Base-by-base conservation (phyloP, 495 filamentous ascomycete species). In the Lepraria neglecta region DNA sequence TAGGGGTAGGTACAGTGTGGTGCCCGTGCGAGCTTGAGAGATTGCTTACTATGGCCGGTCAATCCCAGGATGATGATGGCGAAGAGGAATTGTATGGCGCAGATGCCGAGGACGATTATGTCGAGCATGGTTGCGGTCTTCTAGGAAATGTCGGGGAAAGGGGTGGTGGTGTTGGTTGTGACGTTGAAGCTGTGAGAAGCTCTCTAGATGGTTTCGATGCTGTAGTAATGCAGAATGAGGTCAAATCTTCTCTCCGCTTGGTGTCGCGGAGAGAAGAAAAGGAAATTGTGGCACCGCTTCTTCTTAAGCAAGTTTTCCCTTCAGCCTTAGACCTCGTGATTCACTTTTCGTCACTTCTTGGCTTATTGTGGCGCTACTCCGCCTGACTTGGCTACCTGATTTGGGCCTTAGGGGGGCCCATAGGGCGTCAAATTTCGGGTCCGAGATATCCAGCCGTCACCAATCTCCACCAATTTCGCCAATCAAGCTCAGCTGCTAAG, bases 1-100 rank as follows among this genome's bases (percentile, higher is more conserved):
- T 24, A 24, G 24, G 24, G 24, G 24, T 2, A 24, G 24, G 24
- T 24, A 24, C 24, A 24, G 24, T 24, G 24, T 24, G 24, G 24
- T 24, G 24, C 24, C n/a, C n/a, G n/a, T n/a, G n/a, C n/a, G n/a
- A n/a, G 24, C 24, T 24, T 24, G 24, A 24, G 24, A 24, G 24
- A 24, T 24, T 24, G 24, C 80, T 5, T 73, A 92, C 89, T 73
- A 67, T 91, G 91, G 52, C 80, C 84, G 15, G 83, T 85, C 42
- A 92, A 65, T 31, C 86, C 88, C 19, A 95, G 78, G 65, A 89
- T 80, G 64, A 92, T 83, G 63, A 92, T 74, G 38, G 84, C 78
- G 67, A 92, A 84, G 58, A 90, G 64, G 9, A 75, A 77, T 61
- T 90, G 86, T 46, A 80, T 71, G 59, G 82, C 75, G 70, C 89